phyloP scores from a whole-genome alignment of 2,329 filamentous ascomycete genomes.

The Colletotrichum liaoningense region DNA sequence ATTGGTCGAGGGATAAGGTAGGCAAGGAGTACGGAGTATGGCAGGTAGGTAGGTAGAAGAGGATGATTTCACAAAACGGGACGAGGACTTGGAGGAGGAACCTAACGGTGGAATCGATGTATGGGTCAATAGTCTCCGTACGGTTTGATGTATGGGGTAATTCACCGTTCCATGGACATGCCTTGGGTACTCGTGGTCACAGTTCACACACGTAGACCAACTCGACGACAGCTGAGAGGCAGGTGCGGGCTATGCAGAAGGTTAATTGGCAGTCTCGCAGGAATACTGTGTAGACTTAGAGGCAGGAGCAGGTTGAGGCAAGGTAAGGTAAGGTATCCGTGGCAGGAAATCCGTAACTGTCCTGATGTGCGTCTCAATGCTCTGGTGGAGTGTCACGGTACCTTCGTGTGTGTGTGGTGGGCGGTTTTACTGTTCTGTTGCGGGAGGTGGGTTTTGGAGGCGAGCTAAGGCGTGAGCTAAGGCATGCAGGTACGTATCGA shows the following conservation, averaged over 20 bases:
- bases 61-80: slow-evolving; percentile 27
- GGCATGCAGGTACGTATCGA: slow-evolving; percentile 24
- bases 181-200: too few species aligned
- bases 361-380: not conserved
- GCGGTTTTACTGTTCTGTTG: slow-evolving; percentile 14
- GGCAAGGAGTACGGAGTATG: too few species aligned
- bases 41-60: not conserved
- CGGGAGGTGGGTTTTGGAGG: slow-evolving; percentile 33
- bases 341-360: slow-evolving; percentile 6
- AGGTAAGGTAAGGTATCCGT: not conserved
- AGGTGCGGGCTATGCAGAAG: not conserved
- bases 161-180: too few species aligned
- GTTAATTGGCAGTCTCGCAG: not conserved
- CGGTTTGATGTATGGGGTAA: not conserved
- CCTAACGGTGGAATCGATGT: not conserved
- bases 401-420: not conserved
- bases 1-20: slow-evolving; percentile 6
- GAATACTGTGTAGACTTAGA: too few species aligned
- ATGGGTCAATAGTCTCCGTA: not conserved
- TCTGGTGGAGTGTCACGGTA: not conserved
- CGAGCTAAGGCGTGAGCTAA: slow-evolving; percentile 26
- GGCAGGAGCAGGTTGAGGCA: not conserved
- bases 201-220: too few species aligned
- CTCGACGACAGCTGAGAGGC: not conserved
- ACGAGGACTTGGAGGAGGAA: not conserved